These are phyloP conservation scores for Podaxis pistillaris DNA, from an alignment of 768 basidiomycete species.

Conservation along the genomic window DNA sequence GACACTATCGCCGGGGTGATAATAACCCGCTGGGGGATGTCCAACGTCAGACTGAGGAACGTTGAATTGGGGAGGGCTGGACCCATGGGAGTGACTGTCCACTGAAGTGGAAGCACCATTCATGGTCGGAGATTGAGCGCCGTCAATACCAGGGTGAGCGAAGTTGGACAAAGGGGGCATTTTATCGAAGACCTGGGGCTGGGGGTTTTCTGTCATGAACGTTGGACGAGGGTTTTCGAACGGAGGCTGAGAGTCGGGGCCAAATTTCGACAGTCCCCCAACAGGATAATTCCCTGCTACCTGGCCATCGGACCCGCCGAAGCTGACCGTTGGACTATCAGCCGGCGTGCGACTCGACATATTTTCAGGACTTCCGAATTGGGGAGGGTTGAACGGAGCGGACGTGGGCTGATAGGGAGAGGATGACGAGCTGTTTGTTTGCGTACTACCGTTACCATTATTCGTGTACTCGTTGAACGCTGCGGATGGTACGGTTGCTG, in stretches of 20 bases:
- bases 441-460: background rate
- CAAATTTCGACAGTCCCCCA: constrained; percentile 8
- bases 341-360: background rate
- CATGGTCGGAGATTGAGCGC: background rate
- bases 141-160: background rate
- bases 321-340: constrained; percentile 7
- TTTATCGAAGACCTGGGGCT: constrained; percentile 11
- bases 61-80: constrained; percentile 1
- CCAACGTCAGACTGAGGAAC: background rate
- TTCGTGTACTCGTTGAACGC: background rate
- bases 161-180: background rate
- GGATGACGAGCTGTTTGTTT: constrained; percentile 3
- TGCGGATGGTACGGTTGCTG: background rate
- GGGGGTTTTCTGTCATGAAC: constrained; percentile 7
- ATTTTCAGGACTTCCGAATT: constrained; percentile 7
- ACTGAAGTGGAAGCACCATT: constrained; percentile 1
- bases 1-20: background rate
- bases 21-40: constrained; percentile 7
- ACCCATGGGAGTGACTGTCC: constrained; percentile 5
- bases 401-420: constrained; percentile 3
- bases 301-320: constrained; percentile 1
- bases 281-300: background rate
- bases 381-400: background rate
- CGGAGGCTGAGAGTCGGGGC: background rate
- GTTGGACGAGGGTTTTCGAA: constrained; percentile 6